Evolutionary conservation across 192 early-diverging fungal species (phyloP).

Genomic region (Ambispora gerdemannii): DNA sequence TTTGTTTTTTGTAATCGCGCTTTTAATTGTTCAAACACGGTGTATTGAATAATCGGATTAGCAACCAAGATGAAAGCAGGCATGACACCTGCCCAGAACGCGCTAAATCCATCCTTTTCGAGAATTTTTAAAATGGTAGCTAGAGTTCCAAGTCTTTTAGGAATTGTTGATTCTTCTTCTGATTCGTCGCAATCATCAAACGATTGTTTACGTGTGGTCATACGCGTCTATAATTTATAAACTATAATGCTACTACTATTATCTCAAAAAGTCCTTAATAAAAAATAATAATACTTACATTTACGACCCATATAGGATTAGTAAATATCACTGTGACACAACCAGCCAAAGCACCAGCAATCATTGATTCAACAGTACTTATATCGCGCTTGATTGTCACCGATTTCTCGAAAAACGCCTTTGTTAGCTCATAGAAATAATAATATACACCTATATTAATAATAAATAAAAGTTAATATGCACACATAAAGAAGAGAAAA

Average conservation of each 20-base stretch:
- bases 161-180: conserved; percentile 35
- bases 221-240: conserved; percentile 60
- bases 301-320: conserved; percentile 99
- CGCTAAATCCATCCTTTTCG: conserved; percentile 80
- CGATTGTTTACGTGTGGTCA: conserved; percentile 74
- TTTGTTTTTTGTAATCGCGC: conserved; percentile 53
- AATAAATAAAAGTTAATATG: neutral
- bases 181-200: conserved; percentile 47
- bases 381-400: conserved; percentile 56
- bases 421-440: conserved; percentile 87
- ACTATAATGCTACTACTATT: too few relatives aligned
- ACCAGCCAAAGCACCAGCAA: conserved; percentile 88
- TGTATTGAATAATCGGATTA: conserved; percentile 99
- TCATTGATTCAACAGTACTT: conserved; percentile 87
- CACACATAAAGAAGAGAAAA: neutral
- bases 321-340: conserved; percentile 82
- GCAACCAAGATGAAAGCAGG: conserved; percentile 97
- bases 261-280: too few relatives aligned
- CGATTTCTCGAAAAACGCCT: conserved; percentile 76
- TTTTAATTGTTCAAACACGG: conserved; percentile 95
- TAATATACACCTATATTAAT: conserved; percentile 56
- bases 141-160: conserved; percentile 47
- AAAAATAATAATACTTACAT: conserved; percentile 62
- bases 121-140: conserved; percentile 69
- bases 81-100: conserved; percentile 88